Evolutionary conservation across 2,329 filamentous ascomycete species (phyloP), one percentile per base, ranked within the genome.

Genomic region (Aspergillus jensenii): DNA sequence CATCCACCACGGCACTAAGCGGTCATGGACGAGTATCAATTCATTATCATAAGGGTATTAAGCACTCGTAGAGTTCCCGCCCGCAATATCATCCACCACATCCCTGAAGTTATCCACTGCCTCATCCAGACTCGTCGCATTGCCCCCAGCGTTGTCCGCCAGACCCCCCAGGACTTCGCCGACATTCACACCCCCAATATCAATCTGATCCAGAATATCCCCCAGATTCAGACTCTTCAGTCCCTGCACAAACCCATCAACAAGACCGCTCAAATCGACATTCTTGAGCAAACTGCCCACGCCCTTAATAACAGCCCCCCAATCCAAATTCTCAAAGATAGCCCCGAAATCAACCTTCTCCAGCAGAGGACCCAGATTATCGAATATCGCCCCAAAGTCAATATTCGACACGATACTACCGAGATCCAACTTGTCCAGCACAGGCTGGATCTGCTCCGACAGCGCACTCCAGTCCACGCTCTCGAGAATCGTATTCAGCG

Each of bases 31-130:
- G 6, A 25, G 23, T 25, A 25, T 25, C 3, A 3, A 11, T 31
- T 31, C 27, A 31, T 31, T 11, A 11, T 31, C 27, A 31, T 25
- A 7, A 25, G 23, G 23, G 23, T 9, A 31, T 31, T 31, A 31
- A 31, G 27, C 27, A 31, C 27, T 31, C 23, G 23, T 25, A 31
- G 27, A 11, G 9, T 9, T 31, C 27, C 40, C 21, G 17, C 19
- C 14, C 14, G 17, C 40, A 23, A 43, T 19, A 45, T 47, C 15
- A 31, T 47, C 17, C 21, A 46, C 27, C 15, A 21, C 47, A 23
- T 56, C 47, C 46, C 37, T 23, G 9, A 56, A 44, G 47, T 56
- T 52, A 5, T 19, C 33, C 25, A 51, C 46, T 3, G 54, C 54
- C 14, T 56, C 47, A 21, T 21, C 31, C 15, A 52, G 8, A 52